phyloP scores from a whole-genome alignment of 495 filamentous ascomycete species.

The Penicillium soppii region DNA sequence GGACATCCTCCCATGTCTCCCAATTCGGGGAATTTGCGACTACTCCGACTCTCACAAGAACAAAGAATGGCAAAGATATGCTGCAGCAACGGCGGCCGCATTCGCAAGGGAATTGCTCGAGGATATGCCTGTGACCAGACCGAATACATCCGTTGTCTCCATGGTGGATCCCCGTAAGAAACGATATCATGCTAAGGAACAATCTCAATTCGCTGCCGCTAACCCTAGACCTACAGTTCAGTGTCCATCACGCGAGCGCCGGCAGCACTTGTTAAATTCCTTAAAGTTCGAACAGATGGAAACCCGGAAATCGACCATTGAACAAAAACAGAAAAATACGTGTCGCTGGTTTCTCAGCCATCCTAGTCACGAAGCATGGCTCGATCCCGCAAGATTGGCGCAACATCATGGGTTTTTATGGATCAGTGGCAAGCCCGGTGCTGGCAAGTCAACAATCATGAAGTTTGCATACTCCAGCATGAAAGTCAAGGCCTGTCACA shows the following conservation, averaged over 20 bases:
- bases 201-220: too few species aligned
- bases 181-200: background rate
- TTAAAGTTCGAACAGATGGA: constrained; percentile 34
- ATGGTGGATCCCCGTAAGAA: background rate
- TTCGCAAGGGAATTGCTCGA: background rate
- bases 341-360: constrained; percentile 50
- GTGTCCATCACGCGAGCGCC: background rate
- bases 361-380: constrained; percentile 46
- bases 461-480: constrained; percentile 37
- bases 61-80: background rate
- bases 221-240: too few species aligned
- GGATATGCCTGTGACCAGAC: background rate
- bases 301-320: constrained; percentile 22
- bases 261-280: constrained; percentile 17
- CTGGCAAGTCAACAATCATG: constrained; percentile 56
- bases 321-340: constrained; percentile 32
- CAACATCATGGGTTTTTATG: constrained; percentile 53
- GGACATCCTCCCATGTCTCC: background rate
- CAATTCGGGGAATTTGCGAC: background rate
- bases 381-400: constrained; percentile 29
- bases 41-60: background rate
- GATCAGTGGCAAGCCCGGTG: constrained; percentile 58
- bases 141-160: background rate
- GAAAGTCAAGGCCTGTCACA: constrained; percentile 3
- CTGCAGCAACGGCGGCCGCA: background rate